A percentile compares a stretch with the other conserved stretches of the same genome.
These are phyloP conservation scores for Syzygium aqueum DNA, from an alignment of 345 rosid genomes.

Conservation along the genomic window DNA sequence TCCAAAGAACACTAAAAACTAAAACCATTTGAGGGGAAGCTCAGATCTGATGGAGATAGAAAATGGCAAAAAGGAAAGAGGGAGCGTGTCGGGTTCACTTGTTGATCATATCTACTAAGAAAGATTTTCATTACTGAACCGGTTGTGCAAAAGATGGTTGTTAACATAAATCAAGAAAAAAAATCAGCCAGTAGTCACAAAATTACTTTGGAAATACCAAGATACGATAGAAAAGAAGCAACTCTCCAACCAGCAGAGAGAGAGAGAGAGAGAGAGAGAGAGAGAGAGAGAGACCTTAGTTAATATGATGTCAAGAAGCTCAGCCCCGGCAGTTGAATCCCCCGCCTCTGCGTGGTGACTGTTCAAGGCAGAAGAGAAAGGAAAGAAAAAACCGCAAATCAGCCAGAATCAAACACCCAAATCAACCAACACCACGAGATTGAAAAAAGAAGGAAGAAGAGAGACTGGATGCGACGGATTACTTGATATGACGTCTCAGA, in stretches of 20 bases:
- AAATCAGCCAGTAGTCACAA: not conserved
- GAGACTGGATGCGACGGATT: not conserved
- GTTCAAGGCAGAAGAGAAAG: not conserved
- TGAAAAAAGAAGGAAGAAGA: not conserved
- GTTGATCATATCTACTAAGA: not conserved
- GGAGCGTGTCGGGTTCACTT: no score
- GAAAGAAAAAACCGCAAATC: not conserved
- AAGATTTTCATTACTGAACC: not conserved
- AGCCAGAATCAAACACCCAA: not conserved
- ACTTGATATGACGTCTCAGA: slow-evolving; percentile 1
- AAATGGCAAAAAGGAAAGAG: not conserved
- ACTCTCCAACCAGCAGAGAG: not conserved
- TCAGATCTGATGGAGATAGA: not conserved
- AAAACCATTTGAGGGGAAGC: not conserved
- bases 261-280: not conserved
- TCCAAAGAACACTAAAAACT: not conserved
- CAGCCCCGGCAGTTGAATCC: slow-evolving; percentile 6
- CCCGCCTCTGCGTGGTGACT: slow-evolving; percentile 1
- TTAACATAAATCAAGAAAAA: not conserved
- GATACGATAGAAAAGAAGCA: not conserved
- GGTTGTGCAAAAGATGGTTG: not conserved
- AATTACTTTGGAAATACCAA: not conserved
- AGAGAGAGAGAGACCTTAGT: slow-evolving; percentile 1
- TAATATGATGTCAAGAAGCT: slow-evolving; percentile 15
- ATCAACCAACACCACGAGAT: not conserved